Evolutionary conservation across 768 basidiomycete species (phyloP), one percentile per base, ranked within the genome.

Genomic region (Leccinum variicolor): DNA sequence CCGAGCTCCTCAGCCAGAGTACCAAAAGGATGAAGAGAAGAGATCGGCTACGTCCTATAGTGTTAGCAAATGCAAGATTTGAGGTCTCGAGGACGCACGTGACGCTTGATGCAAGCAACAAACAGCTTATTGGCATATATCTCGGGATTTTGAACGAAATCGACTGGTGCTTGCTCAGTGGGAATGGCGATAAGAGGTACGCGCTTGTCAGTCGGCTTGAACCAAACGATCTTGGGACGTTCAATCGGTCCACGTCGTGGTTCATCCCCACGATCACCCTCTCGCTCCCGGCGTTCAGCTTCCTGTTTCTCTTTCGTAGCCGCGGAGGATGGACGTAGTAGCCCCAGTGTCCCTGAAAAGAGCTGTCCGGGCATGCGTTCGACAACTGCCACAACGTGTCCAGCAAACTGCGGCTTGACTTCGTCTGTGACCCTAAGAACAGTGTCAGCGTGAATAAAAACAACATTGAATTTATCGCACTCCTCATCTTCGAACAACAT

Each of bases 301-400:
- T 98, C 96, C 70, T 98, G 95, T 73, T 98, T 98, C 77, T 98
- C 96, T 73, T 98, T 98, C 29, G 96, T 98, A 1, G 95, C 96
- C 46, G 93, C 94, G 50, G 94, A 96, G 23, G 94, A 97, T 5
- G 96, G 96, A 29, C 96, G 90, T 25, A 98, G 80, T 31, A 98
- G 85, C 53, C 96, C 97, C 3, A 99, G 84, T 49, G 94, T 98
- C 14, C 97, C 97, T 31, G 94, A 96, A 78, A 98, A 99, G 50
- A 98, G 84, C 69, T 99, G 97, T 4, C 96, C 95, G 8, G 96
- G 96, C 92, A 98, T 98, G 52, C 97, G 86, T 73, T 99, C 97
- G 39, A 99, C 95, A 58, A 99, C 97, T n/a, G 97, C 97, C 15
- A 99, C 97, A 61, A 99, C 95, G 72, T 99, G 97, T 5, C 97